Evolutionary conservation across 106 monocot genomes (phyloP).

Genomic region (Dioscorea zingiberensis): DNA sequence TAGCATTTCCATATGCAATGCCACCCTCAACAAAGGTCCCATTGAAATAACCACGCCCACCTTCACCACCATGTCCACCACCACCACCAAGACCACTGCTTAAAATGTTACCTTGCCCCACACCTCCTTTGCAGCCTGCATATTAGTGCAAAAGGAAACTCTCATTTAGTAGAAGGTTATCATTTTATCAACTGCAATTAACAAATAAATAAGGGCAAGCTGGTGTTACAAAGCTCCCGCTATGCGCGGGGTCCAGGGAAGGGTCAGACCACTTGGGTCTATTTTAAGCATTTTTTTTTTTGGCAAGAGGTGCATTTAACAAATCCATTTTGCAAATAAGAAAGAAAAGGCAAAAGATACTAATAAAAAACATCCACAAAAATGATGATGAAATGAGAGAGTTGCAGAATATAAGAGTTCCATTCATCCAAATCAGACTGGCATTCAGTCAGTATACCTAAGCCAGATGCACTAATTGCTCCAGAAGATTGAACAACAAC

Average conservation of each 20-base stretch:
- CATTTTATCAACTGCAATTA: too few species aligned
- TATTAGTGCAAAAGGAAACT: not conserved
- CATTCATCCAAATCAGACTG: too few species aligned
- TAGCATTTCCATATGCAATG: conserved; percentile 63
- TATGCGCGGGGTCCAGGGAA: too few species aligned
- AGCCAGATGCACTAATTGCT: conserved; percentile 66
- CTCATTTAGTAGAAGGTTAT: not conserved
- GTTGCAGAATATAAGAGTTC: too few species aligned
- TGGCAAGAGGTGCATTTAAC: too few species aligned
- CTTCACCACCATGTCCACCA: conserved; percentile 95
- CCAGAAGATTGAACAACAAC: conserved; percentile 75
- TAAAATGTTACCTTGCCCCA: conserved; percentile 62
- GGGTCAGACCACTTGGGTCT: too few species aligned
- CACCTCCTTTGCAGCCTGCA: conserved; percentile 87
- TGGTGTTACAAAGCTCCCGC: too few species aligned
- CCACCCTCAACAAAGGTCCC: conserved; percentile 63
- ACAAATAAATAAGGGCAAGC: too few species aligned
- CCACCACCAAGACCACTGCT: conserved; percentile 80
- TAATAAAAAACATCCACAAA: too few species aligned
- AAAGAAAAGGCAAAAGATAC: not conserved
- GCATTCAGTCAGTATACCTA: conserved; percentile 37
- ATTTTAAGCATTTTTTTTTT: too few species aligned
- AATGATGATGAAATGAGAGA: too few species aligned
- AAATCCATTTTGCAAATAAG: not conserved
- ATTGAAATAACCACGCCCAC: conserved; percentile 71